phyloP scores from a whole-genome alignment of 1,284 basidiomycete species.

The Irpex sp. region DNA sequence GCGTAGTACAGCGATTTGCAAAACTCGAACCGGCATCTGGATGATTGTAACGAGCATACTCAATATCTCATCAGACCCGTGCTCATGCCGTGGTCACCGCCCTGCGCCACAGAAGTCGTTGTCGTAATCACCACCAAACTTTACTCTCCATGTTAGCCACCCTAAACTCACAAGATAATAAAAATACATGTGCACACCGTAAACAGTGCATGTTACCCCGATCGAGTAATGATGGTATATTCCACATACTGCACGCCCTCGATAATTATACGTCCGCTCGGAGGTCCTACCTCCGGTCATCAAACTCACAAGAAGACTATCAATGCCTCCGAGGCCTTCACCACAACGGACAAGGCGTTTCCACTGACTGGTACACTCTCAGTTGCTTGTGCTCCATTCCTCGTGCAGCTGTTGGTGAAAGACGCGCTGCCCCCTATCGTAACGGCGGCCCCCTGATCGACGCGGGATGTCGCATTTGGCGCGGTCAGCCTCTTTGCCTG shows the following conservation, averaged over 20 bases:
- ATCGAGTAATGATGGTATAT: too few species aligned
- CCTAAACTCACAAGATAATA: background rate
- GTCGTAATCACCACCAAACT: background rate
- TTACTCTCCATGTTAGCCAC: background rate
- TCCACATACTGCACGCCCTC: too few species aligned
- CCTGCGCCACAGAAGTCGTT: background rate
- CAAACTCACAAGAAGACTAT: conserved; percentile 32
- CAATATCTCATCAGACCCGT: background rate
- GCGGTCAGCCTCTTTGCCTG: conserved; percentile 35
- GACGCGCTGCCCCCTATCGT: conserved; percentile 36
- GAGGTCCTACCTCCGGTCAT: background rate
- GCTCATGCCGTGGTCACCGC: background rate
- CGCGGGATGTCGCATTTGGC: conserved; percentile 29
- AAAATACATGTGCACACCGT: too few species aligned
- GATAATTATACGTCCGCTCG: too few species aligned
- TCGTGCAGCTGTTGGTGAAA: conserved; percentile 25
- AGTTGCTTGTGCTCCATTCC: conserved; percentile 25
- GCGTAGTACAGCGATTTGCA: background rate
- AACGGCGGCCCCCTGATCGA: conserved; percentile 32
- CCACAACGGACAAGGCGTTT: conserved; percentile 26
- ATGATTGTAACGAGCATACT: background rate
- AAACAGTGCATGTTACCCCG: too few species aligned
- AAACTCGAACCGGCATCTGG: background rate
- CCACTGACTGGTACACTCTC: conserved; percentile 29
- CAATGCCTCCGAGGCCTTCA: conserved; percentile 37